A percentile compares a stretch with the other conserved stretches of the same genome.
These are phyloP conservation scores for Solanum arcanum DNA, from an alignment of 257 asterid species.

Conservation along the genomic window DNA sequence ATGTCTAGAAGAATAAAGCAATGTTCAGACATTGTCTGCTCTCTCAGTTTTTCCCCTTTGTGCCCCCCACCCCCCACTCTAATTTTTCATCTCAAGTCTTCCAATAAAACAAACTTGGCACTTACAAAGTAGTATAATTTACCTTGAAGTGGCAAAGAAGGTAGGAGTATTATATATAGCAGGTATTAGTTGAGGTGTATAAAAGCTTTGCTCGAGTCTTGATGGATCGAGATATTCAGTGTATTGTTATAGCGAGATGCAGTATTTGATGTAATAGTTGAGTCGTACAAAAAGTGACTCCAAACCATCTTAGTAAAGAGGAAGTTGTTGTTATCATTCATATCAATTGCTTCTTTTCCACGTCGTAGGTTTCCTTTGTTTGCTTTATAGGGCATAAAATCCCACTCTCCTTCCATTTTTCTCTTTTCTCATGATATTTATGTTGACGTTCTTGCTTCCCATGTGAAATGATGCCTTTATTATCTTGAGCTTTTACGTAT, in stretches of 20 bases:
- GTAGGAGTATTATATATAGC: not conserved
- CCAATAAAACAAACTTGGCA: conserved; percentile 12
- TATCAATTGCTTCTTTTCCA: not conserved
- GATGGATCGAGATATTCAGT: not conserved
- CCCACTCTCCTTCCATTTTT: not conserved
- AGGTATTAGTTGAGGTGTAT: not conserved
- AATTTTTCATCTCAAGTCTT: not conserved
- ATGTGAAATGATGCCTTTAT: not conserved
- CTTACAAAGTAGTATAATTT: conserved; percentile 1
- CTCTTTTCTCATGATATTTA: not conserved
- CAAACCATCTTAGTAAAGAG: not conserved
- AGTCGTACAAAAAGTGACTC: not conserved
- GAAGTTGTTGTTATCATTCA: not conserved
- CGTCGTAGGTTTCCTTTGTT: not conserved
- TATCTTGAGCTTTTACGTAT: not conserved
- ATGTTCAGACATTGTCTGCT: conserved; percentile 12
- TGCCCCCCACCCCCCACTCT: not conserved
- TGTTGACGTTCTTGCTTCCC: not conserved
- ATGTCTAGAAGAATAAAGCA: conserved; percentile 15
- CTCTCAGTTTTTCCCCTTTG: not conserved
- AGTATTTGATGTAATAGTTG: not conserved
- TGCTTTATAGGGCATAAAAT: not conserved
- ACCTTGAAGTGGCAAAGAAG: not conserved
- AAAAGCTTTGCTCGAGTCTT: not conserved
- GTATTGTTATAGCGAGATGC: too few relatives aligned